Evolutionary conservation across 2,329 filamentous ascomycete species (phyloP), one percentile per base, ranked within the genome.

Genomic region (Pseudopyrenochaeta lycopersici): DNA sequence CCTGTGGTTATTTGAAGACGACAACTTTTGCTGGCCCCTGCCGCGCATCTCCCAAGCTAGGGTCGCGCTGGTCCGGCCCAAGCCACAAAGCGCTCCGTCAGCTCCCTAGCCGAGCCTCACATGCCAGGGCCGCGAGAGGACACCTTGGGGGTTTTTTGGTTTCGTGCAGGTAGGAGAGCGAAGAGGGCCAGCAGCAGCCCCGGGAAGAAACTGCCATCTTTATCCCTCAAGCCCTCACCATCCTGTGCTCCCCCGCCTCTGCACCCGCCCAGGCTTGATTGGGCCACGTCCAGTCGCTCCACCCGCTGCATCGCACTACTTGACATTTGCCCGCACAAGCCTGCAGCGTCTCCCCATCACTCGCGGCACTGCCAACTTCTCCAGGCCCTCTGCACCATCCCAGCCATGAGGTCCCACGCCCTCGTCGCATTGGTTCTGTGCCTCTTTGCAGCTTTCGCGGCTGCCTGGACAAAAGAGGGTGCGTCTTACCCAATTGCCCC

Each of bases 391-490:
- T 48, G 44, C 49, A 50, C 50, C 49, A 48, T 54, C 42, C 46
- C 64, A 52, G 87, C 78, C 65, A 96, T 96, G 91, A 92, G 84
- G 84, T 78, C 87, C 66, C 81, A 85, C 53, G 70, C 77, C 56
- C 79, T 88, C 64, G 79, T 90, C 66, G 83, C 89, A 47, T 70
- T 94, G 63, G 82, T 90, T 76, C 83, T 94, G 55, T 85, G 86
- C 79, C 78, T 89, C 65, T 78, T 92, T 62, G 85, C 84, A 55
- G 77, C 93, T 58, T 85, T 85, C 54, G 85, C 87, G 44, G 91
- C 91, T 36, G 91, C 91, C 41, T 97, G 92, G 91, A 87, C 86
- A 52, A 95, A 95, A 78, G 91, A 96, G 84, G 91, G 91, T 90
- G 77, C 65, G 81, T 75, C 42, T 18, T 45, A 40, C 33, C 42